Conservation (phyloP, 2,329 filamentous ascomycete genomes). For the Ilyonectria destructans region DNA sequence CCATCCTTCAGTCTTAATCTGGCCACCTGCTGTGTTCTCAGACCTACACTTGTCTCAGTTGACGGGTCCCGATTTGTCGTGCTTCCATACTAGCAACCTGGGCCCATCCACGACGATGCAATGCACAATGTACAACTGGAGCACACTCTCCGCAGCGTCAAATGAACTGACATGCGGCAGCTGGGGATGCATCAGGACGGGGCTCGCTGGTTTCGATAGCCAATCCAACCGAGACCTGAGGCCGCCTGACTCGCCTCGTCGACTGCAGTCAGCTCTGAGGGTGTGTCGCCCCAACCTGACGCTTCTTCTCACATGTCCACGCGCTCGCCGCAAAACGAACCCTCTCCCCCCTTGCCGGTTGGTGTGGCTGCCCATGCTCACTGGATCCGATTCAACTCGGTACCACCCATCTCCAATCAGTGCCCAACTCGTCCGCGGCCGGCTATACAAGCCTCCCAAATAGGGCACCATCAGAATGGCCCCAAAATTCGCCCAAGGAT, state of each 20-base stretch:
- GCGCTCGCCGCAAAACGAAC: slow-evolving; percentile 43
- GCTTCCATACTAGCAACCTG: slow-evolving; percentile 27
- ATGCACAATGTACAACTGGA: slow-evolving; percentile 34
- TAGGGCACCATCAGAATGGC: slow-evolving; percentile 35
- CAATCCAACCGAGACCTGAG: slow-evolving; percentile 45
- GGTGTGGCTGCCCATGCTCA: slow-evolving; percentile 31
- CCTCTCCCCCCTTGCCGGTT: slow-evolving; percentile 40
- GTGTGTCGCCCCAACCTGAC: slow-evolving; percentile 39
- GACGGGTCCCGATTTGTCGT: slow-evolving; percentile 42
- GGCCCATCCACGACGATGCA: slow-evolving; percentile 29
- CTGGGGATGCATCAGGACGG: slow-evolving; percentile 45
- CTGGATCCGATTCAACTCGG: slow-evolving; percentile 26
- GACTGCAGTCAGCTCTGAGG: slow-evolving; percentile 38
- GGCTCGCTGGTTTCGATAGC: slow-evolving; percentile 37
- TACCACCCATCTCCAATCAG: slow-evolving; percentile 24
- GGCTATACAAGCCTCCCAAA: slow-evolving; percentile 22
- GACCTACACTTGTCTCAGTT: slow-evolving; percentile 44
- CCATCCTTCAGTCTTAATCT: slow-evolving; percentile 35
- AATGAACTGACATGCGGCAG: slow-evolving; percentile 39
- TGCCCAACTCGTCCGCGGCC: slow-evolving; percentile 31
- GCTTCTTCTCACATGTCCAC: slow-evolving; percentile 46
- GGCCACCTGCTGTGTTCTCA: slow-evolving; percentile 31
- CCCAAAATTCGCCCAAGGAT: slow-evolving; percentile 37
- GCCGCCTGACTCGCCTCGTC: slow-evolving; percentile 48
- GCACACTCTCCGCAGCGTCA: slow-evolving; percentile 29